Evolutionary conservation across 176 grass and related monocot genomes (phyloP).

Genomic region (Lolium perenne): DNA sequence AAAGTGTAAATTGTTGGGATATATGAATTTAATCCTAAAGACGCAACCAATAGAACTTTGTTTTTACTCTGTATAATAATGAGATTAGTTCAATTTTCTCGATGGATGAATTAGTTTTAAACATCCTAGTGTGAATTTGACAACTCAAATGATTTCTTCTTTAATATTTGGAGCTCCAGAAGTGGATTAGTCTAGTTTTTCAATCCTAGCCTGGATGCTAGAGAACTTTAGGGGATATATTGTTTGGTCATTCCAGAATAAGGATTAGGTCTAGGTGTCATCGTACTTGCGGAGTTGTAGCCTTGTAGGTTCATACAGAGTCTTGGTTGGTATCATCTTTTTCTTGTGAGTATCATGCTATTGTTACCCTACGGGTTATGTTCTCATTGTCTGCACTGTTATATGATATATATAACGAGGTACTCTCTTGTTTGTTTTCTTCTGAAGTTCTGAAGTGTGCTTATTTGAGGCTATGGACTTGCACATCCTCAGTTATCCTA

Average conservation of each 20-base stretch:
- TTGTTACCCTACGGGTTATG: neutral
- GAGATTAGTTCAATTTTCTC: neutral
- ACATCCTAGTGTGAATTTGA: conserved; percentile 1
- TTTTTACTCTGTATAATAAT: neutral
- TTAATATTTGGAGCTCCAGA: conserved; percentile 22
- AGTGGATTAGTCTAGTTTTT: neutral
- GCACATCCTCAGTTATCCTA: neutral
- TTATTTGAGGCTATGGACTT: neutral
- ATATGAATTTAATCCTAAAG: conserved; percentile 30
- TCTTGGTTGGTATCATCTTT: neutral
- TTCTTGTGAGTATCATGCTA: neutral
- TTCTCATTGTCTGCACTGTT: neutral
- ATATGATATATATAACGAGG: conserved; percentile 1
- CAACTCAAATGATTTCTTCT: neutral
- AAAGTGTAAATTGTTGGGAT: neutral
- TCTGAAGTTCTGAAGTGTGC: neutral
- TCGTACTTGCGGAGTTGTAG: conserved; percentile 3
- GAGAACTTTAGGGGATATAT: neutral
- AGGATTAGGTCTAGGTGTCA: neutral
- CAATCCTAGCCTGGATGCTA: neutral
- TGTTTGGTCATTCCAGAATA: conserved; percentile 23
- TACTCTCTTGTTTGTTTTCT: neutral
- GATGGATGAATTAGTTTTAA: neutral
- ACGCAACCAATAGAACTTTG: neutral
- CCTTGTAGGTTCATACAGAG: neutral